Base-by-base conservation (phyloP, 352 stramenopile genomes). In the Albugo laibachii region DNA sequence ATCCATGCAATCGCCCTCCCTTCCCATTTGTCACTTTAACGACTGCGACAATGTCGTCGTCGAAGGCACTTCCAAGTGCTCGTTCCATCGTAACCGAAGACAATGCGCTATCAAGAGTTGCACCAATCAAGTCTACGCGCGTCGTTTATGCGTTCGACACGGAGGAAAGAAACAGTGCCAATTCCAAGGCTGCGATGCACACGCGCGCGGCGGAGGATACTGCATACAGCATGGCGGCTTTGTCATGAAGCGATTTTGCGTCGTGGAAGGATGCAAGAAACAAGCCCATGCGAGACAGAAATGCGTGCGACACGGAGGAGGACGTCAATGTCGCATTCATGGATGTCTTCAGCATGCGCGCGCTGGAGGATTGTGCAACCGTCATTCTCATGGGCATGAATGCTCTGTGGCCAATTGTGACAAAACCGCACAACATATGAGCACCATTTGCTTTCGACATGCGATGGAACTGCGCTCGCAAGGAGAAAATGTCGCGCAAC, bases 61-160 rank as follows among this genome's bases (percentile, higher is more conserved):
- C 39, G 65, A 81, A 48, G 74, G 71, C 57, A 82, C 70, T 10
- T 63, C 59, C 65, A 83, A 83, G 54, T 87, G 74, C 57, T 60
- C 70, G 21, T 83, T 84, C 55, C 74, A 87, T 60, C 83, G 84
- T 59, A 87, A 87, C 53, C 69, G 74, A 44, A 67, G 71, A 27
- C 68, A 83, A 48, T 87, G 74, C 58, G 81, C 67, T 57, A 68
- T 83, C 15, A 64, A 69, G 27, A 82, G 80, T 57, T 87, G 74
- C 58, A 84, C 69, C 11, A 87, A 87, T 59, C 74, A 87, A 56
- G 74, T 87, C 15, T 83, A 84, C 53, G 74, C 74, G 47, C 74
- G 74, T 36, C 82, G 84, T 54, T 54, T 87, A 35, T 87, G 74
- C 50, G 74, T 87, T 45, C 74, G 74, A 36, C 74, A 87, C 51